Evolutionary conservation across 2,329 filamentous ascomycete species (phyloP).

Genomic region (Fusarium lateritium): DNA sequence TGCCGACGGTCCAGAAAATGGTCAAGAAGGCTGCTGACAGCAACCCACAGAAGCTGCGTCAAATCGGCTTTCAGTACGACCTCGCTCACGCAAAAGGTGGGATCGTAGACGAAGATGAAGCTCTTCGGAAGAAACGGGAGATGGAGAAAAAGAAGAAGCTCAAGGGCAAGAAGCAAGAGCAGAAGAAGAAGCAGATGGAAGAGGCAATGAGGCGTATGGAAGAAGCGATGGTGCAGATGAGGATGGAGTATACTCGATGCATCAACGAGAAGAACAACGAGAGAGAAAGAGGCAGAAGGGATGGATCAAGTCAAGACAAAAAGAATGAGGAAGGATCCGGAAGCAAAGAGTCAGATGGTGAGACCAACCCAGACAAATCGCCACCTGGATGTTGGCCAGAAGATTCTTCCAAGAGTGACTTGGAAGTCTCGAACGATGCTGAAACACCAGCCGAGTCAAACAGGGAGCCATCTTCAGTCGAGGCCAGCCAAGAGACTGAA

Average conservation of each 20-base stretch:
- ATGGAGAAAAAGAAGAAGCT: conserved; percentile 48
- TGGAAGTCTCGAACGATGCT: conserved; percentile 22
- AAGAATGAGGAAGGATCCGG: conserved; percentile 22
- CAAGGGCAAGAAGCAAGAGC: conserved; percentile 46
- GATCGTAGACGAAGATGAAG: conserved; percentile 64
- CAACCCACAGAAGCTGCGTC: conserved; percentile 75
- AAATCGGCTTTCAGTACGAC: conserved; percentile 72
- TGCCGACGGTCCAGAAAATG: conserved; percentile 70
- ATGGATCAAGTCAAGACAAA: conserved; percentile 10
- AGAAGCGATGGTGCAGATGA: conserved; percentile 46
- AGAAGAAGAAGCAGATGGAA: conserved; percentile 42
- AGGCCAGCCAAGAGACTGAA: conserved; percentile 16
- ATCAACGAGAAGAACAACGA: conserved; percentile 37
- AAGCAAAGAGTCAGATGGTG: conserved; percentile 21
- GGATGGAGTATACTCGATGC: conserved; percentile 39
- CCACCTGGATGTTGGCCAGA: conserved; percentile 42
- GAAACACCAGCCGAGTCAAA: conserved; percentile 12
- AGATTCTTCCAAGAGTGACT: conserved; percentile 40
- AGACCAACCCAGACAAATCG: conserved; percentile 22
- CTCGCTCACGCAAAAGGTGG: conserved; percentile 72
- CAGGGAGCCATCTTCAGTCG: conserved; percentile 12
- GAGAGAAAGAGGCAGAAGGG: conserved; percentile 20
- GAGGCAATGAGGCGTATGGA: conserved; percentile 50
- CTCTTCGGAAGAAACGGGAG: conserved; percentile 49
- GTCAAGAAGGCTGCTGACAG: conserved; percentile 63